Evolutionary conservation across 768 basidiomycete species (phyloP), one percentile per base, ranked within the genome.

Genomic region (Galerina sulciceps): DNA sequence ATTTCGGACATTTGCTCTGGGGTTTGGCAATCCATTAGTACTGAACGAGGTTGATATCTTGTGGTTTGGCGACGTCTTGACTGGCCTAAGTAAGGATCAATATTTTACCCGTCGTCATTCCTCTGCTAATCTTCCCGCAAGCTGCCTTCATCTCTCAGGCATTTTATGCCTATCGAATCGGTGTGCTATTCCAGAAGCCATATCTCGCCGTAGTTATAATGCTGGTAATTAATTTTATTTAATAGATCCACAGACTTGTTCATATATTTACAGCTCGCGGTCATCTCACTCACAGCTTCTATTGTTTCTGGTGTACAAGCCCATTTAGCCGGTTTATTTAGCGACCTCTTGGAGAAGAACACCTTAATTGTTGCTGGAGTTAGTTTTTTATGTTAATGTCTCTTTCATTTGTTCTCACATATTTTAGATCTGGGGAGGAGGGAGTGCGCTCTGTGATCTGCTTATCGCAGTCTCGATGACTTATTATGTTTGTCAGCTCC

Each of bases 31-130:
- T 40, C 46, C 59, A 6, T 50, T 38, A 9, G 43, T 61, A 0
- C 47, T 68, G 13, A 53, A 62, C 22, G 36, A 56, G 6, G 46
- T 68, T 9, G 58, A 61, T 38, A 52, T 63, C 1, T 35, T 59
- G 38, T 66, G 65, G 65, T 60, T 64, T 34, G 44, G 63, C 26
- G 57, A 56, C 31, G 56, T 64, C n/a, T 58, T 64, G 59, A 64
- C 59, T 31, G 63, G 63, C 5, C 20, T 64, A 14, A 54, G 63
- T 61, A 50, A 43, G 63, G 53, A 6, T 3, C 14, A 15, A 5
- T 20, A 20, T 46, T 22, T 31, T 9, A 2, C 14, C 26, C 3
- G 1, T 23, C 37, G 11, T 17, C 10, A 8, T 17, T 10, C 6
- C 26, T 3, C 4, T 22, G 31, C 17, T 48, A 3, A 13, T 11